These are phyloP conservation scores for Conticribra guillardii DNA, from an alignment of 108 stramenopile genomes.

Conservation along the genomic window DNA sequence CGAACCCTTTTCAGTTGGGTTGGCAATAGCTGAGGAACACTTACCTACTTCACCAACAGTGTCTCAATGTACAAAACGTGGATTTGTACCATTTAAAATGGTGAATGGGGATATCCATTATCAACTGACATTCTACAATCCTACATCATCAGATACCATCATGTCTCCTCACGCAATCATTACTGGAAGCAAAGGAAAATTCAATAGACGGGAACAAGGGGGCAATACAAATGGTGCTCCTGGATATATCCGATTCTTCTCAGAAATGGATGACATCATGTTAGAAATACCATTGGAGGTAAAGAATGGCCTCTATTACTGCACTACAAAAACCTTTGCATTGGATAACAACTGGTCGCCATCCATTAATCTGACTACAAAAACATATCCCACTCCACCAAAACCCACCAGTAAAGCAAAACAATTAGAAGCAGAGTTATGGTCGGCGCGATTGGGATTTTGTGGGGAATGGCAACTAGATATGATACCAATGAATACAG, in stretches of 20 bases:
- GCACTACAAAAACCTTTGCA: too few species aligned
- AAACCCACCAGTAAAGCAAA: background rate
- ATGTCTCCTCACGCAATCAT: background rate
- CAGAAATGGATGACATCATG: too few species aligned
- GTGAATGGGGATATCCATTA: background rate
- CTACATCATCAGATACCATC: background rate
- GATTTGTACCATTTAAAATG: background rate
- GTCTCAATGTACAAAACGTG: background rate
- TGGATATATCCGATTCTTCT: background rate
- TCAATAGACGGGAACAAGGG: background rate
- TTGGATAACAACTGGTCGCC: too few species aligned
- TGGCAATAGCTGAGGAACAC: background rate
- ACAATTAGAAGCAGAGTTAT: background rate
- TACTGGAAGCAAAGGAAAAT: background rate
- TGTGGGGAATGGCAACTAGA: slow-evolving; percentile 4
- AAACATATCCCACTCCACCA: background rate
- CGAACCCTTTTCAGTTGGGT: background rate
- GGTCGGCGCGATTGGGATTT: background rate
- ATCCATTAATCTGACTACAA: too few species aligned
- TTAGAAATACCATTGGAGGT: too few species aligned
- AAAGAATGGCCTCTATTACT: too few species aligned
- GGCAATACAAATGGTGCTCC: background rate
- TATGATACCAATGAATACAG: background rate
- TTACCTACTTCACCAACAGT: too few species aligned
- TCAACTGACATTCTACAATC: background rate